A percentile compares a stretch with the other conserved stretches of the same genome.
These are phyloP conservation scores for Exidia glandulosa DNA, from an alignment of 768 basidiomycete genomes.

Conservation along the genomic window DNA sequence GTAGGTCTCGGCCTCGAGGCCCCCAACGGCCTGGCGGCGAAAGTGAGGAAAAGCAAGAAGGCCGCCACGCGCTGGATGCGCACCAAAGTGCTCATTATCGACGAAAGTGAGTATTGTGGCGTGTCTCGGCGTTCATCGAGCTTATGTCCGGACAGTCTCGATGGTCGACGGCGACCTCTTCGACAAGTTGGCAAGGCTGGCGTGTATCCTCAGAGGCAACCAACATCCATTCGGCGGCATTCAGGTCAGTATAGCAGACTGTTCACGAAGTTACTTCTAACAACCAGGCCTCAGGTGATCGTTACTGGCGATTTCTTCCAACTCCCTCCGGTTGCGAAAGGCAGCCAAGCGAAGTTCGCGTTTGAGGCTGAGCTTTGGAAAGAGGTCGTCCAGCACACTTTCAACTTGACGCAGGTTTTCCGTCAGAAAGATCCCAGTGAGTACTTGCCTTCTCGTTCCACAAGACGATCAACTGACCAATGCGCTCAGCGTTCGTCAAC, in stretches of 20 bases:
- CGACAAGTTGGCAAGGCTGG: constrained; percentile 23
- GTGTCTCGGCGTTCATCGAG: background rate
- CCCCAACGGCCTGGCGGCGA: constrained; percentile 8
- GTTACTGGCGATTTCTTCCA: constrained; percentile 30
- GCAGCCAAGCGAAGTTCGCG: constrained; percentile 11
- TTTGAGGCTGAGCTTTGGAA: constrained; percentile 24
- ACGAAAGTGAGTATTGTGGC: constrained; percentile 15
- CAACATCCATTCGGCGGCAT: constrained; percentile 22
- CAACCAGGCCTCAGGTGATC: constrained; percentile 13
- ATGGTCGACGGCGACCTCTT: constrained; percentile 24
- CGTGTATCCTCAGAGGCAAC: constrained; percentile 14
- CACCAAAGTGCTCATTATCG: constrained; percentile 17
- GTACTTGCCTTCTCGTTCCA: background rate
- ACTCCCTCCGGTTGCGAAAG: constrained; percentile 23
- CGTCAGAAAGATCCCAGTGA: constrained; percentile 16
- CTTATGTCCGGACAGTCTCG: constrained; percentile 13
- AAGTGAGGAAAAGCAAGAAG: constrained; percentile 6
- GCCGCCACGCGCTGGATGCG: constrained; percentile 13
- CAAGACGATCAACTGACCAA: constrained; percentile 36
- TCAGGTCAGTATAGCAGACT: constrained; percentile 6
- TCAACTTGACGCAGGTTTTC: constrained; percentile 18
- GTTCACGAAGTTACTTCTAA: background rate
- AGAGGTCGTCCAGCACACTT: constrained; percentile 13
- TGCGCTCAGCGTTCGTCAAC: constrained; percentile 71
- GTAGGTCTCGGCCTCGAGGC: constrained; percentile 11